A percentile compares a stretch with the other conserved stretches of the same genome.
Evolutionary conservation across 2,329 filamentous ascomycete species (phyloP).

Genomic region (Lasiodiplodia hormozganensis): DNA sequence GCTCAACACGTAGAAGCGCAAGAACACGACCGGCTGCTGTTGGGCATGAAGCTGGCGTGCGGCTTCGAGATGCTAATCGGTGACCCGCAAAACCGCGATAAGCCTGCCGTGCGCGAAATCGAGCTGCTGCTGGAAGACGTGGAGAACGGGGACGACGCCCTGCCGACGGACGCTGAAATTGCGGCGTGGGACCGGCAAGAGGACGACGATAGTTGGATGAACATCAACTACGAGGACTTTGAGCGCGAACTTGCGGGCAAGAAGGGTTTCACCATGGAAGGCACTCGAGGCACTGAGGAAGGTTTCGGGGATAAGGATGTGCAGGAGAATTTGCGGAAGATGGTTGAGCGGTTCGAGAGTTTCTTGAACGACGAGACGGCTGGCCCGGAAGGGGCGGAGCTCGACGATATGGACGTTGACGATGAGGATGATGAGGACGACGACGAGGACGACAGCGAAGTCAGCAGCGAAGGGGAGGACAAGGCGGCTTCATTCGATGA

Average conservation of each 20-base stretch:
- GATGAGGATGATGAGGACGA: conserved; percentile 57
- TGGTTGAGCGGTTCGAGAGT: conserved; percentile 90
- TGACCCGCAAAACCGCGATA: conserved; percentile 72
- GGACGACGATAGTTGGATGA: conserved; percentile 88
- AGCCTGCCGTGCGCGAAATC: conserved; percentile 74
- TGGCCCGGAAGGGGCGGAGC: conserved; percentile 77
- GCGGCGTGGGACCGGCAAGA: conserved; percentile 70
- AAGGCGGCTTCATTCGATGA: conserved; percentile 83
- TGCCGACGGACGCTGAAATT: conserved; percentile 81
- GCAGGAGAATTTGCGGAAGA: conserved; percentile 82
- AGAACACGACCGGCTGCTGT: conserved; percentile 57
- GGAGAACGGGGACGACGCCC: conserved; percentile 69
- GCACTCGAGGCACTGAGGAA: neutral
- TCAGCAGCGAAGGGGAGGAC: conserved; percentile 69
- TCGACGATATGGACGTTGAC: conserved; percentile 73
- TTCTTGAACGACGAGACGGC: conserved; percentile 88
- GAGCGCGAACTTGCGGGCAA: conserved; percentile 74
- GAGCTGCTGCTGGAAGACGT: conserved; percentile 78
- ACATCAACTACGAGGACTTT: conserved; percentile 90
- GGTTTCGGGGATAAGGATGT: conserved; percentile 66
- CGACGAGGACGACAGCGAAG: conserved; percentile 44
- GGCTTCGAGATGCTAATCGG: conserved; percentile 88
- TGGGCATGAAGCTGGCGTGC: conserved; percentile 88
- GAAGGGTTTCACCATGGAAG: conserved; percentile 35
- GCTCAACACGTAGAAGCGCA: conserved; percentile 37